Evolutionary conservation across 768 basidiomycete species (phyloP).

Genomic region (Pulveroboletus sp.): DNA sequence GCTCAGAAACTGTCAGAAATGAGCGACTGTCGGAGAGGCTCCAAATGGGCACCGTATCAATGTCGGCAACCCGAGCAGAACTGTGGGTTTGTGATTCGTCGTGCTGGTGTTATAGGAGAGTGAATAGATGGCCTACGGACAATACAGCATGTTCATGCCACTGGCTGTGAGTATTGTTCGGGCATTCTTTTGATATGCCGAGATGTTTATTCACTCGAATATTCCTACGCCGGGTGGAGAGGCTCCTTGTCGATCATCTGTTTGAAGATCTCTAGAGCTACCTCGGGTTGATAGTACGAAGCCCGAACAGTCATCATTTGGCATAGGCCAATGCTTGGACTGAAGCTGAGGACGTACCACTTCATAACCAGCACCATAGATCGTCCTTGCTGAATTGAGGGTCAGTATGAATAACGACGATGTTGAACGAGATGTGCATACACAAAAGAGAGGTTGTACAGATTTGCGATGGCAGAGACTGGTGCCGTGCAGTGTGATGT

Average conservation of each 20-base stretch:
- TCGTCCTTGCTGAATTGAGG: slow-evolving; percentile 36
- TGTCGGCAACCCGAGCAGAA: no score
- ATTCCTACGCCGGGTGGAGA: slow-evolving; percentile 50
- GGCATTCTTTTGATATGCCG: no score
- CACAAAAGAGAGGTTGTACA: slow-evolving; percentile 69
- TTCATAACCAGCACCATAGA: slow-evolving; percentile 61
- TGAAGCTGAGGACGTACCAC: slow-evolving; percentile 52
- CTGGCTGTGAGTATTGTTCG: no score
- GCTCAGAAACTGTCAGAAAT: no score
- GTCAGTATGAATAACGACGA: background rate
- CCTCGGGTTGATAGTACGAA: slow-evolving; percentile 67
- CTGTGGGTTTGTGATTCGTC: no score
- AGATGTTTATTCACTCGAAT: no score
- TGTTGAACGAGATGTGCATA: slow-evolving; percentile 34
- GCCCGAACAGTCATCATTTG: slow-evolving; percentile 38
- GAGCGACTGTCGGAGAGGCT: no score
- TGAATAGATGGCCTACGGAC: no score
- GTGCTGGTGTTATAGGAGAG: no score
- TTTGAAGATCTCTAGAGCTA: slow-evolving; percentile 55
- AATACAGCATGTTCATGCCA: no score
- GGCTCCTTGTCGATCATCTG: slow-evolving; percentile 52
- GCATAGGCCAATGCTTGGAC: background rate
- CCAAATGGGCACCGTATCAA: no score
- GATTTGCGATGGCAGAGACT: slow-evolving; percentile 61
- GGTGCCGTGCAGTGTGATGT: slow-evolving; percentile 54